phyloP scores from a whole-genome alignment of 352 stramenopile species.

The Aphanomyces astaci region DNA sequence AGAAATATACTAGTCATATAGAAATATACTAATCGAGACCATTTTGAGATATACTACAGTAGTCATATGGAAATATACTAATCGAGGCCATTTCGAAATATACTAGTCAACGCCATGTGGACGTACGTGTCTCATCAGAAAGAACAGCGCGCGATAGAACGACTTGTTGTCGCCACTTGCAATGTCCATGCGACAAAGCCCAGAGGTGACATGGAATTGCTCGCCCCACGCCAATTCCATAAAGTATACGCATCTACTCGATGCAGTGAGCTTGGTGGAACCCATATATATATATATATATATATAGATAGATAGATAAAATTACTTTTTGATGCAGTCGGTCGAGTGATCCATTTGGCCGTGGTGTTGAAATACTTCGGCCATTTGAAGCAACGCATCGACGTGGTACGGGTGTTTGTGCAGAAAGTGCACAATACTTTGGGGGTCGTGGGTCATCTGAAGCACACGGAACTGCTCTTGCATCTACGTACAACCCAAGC shows the following conservation, averaged over 20 bases:
- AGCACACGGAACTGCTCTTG: conserved; percentile 79
- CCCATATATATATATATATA: no score
- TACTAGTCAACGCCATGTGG: no score
- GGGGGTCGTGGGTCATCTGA: conserved; percentile 74
- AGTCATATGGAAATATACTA: no score
- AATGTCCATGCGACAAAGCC: conserved; percentile 77
- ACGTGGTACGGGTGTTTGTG: conserved; percentile 80
- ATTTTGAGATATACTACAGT: no score
- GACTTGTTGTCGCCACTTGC: conserved; percentile 61
- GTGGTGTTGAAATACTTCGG: conserved; percentile 81
- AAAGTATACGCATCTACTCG: conserved; percentile 70
- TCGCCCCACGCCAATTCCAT: conserved; percentile 76
- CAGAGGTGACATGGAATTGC: conserved; percentile 74
- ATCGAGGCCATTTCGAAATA: no score
- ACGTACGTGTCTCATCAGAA: conserved; percentile 72
- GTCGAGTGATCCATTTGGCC: conserved; percentile 78
- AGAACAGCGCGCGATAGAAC: conserved; percentile 69
- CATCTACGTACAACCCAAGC: no score
- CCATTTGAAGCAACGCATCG: conserved; percentile 78
- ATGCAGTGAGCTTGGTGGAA: no score
- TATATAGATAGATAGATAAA: neutral
- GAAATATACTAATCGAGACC: no score
- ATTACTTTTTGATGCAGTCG: conserved; percentile 64
- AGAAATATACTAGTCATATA: no score
- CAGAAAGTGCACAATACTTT: conserved; percentile 72